phyloP scores from a whole-genome alignment of 768 basidiomycete species.

The Lentinula detonsa region DNA sequence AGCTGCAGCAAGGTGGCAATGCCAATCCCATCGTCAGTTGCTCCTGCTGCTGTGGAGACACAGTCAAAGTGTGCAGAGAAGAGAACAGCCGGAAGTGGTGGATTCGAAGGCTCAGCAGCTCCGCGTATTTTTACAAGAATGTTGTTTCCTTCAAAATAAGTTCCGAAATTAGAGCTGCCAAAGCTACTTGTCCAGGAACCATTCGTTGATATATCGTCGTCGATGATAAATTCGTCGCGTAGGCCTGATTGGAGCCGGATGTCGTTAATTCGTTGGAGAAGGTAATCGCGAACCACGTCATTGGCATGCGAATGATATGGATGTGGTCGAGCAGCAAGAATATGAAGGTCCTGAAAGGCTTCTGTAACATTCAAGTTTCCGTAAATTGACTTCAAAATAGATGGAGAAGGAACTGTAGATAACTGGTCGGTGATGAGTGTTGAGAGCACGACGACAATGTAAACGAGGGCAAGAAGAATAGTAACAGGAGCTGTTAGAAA shows the following conservation, averaged over 20 bases:
- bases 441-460: conserved; percentile 38
- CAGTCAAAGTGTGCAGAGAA: conserved; percentile 84
- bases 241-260: not conserved
- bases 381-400: conserved; percentile 21
- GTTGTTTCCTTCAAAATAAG: conserved; percentile 52
- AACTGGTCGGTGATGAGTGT: conserved; percentile 46
- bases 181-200: conserved; percentile 35
- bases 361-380: conserved; percentile 40
- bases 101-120: conserved; percentile 6
- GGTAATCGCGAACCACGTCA: conserved; percentile 54
- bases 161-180: conserved; percentile 4
- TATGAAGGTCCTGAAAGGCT: conserved; percentile 55
- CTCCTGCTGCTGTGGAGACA: conserved; percentile 68
- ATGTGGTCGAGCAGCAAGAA: conserved; percentile 67
- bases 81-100: conserved; percentile 31
- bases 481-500: conserved; percentile 40
- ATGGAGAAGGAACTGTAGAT: conserved; percentile 28
- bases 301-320: conserved; percentile 78
- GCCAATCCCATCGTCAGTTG: conserved; percentile 77
- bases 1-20: conserved; percentile 62
- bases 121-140: conserved; percentile 37
- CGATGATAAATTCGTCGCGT: conserved; percentile 17
- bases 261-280: conserved; percentile 19
- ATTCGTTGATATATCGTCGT: conserved; percentile 45
- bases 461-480: conserved; percentile 39